Evolutionary conservation across 331 rosid species (phyloP).

Genomic region (Malus hybrid): DNA sequence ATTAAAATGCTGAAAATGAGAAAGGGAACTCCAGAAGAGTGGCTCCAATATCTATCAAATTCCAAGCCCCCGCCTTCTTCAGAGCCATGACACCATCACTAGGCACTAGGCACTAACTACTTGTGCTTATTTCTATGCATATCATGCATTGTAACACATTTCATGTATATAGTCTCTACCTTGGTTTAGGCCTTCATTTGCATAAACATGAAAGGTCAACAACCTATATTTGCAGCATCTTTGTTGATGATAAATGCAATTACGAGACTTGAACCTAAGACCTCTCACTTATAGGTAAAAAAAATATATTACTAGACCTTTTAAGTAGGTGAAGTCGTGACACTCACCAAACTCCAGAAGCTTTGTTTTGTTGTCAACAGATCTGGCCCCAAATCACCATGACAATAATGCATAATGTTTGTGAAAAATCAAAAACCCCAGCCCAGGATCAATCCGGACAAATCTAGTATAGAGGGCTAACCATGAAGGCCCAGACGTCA

Average conservation of each 20-base stretch:
- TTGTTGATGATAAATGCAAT: not conserved
- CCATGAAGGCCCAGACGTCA: no score
- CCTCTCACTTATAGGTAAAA: no score
- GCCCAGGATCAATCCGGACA: no score
- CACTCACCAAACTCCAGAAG: no score
- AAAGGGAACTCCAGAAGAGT: slow-evolving; percentile 87
- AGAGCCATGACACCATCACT: slow-evolving; percentile 21
- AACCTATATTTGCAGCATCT: not conserved
- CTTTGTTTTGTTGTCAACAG: no score
- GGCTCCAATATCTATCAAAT: slow-evolving; percentile 82
- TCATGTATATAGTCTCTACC: not conserved
- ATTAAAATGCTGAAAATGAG: slow-evolving; percentile 54
- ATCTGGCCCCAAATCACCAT: no score
- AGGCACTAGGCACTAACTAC: not conserved
- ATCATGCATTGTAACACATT: not conserved
- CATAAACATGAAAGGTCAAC: not conserved
- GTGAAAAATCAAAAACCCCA: no score
- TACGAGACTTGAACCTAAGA: not conserved
- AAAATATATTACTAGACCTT: no score
- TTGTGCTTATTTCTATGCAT: no score
- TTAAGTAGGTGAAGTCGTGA: no score
- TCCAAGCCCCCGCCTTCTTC: slow-evolving; percentile 13
- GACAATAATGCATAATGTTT: no score
- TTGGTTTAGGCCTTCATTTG: not conserved
- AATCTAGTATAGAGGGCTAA: no score